Conservation (phyloP, 163 green algal species). For the Prototheca wickerhamii region DNA sequence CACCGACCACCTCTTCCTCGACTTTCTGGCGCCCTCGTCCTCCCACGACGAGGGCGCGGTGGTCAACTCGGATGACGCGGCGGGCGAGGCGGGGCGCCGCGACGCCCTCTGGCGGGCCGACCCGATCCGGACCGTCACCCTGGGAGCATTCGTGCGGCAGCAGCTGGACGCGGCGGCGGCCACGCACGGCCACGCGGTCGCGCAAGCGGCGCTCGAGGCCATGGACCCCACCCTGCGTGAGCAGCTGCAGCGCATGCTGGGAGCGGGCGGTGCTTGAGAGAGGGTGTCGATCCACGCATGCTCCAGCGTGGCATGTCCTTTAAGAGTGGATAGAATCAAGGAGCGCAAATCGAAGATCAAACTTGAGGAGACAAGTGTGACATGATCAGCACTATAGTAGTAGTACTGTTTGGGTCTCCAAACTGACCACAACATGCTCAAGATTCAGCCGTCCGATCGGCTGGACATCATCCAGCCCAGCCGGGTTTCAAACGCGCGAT, state of each 20-base stretch:
- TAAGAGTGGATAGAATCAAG: no score
- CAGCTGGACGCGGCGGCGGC: slow-evolving; percentile 23
- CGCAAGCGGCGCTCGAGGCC: slow-evolving; percentile 11
- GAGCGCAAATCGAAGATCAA: no score
- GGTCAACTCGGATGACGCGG: slow-evolving; percentile 29
- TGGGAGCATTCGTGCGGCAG: slow-evolving; percentile 24
- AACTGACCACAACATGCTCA: no score
- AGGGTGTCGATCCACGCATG: neutral
- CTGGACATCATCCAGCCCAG: no score
- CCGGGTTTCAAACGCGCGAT: no score
- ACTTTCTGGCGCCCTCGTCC: neutral
- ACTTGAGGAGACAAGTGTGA: no score
- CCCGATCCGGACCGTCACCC: slow-evolving; percentile 19
- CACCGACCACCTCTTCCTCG: neutral
- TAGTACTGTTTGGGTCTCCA: no score
- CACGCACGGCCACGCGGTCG: slow-evolving; percentile 24
- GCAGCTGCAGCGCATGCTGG: slow-evolving; percentile 23
- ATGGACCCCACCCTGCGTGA: slow-evolving; percentile 16
- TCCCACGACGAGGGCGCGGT: slow-evolving; percentile 9
- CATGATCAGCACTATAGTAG: no score
- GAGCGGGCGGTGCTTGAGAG: neutral
- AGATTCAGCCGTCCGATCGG: no score
- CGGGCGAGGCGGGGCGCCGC: slow-evolving; percentile 18
- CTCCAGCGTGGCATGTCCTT: neutral
- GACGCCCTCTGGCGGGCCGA: slow-evolving; percentile 27